phyloP scores from a whole-genome alignment of 2,329 filamentous ascomycete species.

The Pseudocercospora fijiensis region DNA sequence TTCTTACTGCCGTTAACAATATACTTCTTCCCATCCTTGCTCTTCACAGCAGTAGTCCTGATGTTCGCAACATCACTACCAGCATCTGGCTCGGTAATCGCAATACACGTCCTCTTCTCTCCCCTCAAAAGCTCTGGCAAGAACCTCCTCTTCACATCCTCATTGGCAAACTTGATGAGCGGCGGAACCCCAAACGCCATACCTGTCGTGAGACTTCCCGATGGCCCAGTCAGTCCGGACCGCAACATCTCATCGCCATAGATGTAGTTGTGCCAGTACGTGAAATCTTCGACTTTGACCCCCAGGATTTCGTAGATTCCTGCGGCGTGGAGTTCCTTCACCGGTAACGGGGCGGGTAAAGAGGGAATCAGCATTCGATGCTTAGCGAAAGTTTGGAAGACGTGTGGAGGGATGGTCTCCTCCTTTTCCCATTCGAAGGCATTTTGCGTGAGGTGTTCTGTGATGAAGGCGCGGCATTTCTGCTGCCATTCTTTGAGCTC shows the following conservation, averaged over 20 bases:
- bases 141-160: slow-evolving; percentile 62
- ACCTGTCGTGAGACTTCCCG: slow-evolving; percentile 66
- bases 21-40: slow-evolving; percentile 63
- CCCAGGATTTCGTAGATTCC: slow-evolving; percentile 67
- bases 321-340: slow-evolving; percentile 64
- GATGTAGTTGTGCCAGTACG: slow-evolving; percentile 68
- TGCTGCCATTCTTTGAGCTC: slow-evolving; percentile 67
- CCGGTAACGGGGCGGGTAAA: slow-evolving; percentile 66
- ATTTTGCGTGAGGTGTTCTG: slow-evolving; percentile 60
- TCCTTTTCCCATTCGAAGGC: slow-evolving; percentile 69
- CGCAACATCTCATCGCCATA: slow-evolving; percentile 70
- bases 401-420: slow-evolving; percentile 62
- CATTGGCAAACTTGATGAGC: slow-evolving; percentile 66
- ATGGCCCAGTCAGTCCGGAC: slow-evolving; percentile 63
- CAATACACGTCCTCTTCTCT: slow-evolving; percentile 68
- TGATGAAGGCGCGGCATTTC: slow-evolving; percentile 64
- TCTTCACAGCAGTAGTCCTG: slow-evolving; percentile 64
- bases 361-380: slow-evolving; percentile 70
- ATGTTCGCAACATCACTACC: slow-evolving; percentile 74
- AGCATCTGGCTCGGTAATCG: slow-evolving; percentile 74
- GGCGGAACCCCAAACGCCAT: slow-evolving; percentile 72
- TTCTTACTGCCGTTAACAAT: slow-evolving; percentile 76
- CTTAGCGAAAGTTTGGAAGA: slow-evolving; percentile 64
- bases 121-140: slow-evolving; percentile 67
- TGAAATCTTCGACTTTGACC: slow-evolving; percentile 70